Evolutionary conservation across 805 yeast genomes (phyloP), one percentile per base, ranked within the genome.

Genomic region (Suhomyces kilbournensis): DNA sequence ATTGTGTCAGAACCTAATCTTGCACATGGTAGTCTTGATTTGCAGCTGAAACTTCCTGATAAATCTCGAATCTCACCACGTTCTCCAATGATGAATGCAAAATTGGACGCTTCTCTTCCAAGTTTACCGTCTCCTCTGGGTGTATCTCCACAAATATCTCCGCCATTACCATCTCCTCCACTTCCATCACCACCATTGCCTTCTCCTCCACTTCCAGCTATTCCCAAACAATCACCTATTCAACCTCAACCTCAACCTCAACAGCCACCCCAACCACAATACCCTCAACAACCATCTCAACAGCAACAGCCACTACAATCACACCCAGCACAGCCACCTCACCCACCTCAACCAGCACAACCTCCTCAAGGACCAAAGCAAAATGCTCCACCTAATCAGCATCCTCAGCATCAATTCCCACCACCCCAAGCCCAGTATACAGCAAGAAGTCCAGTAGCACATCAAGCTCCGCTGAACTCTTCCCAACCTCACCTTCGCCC

Each of bases 121-220:
- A 47, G 45, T 9, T 26, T 47, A 20, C 45, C 47, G 5, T 19
- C 45, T 2, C 45, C 45, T 42, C 45, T 42, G 45, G 17, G 17
- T 32, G 17, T 14, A 7, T 32, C 35, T 7, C 35, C 35, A 4
- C 35, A 32, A 3, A 32, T 32, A 6, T 14, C 35, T n/a, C 35
- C 35, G 2, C 35, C 35, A 32, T n/a, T 7, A 2, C 30, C 26
- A 23, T 17, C 30, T 20, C 44, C 20, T 20, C 44, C 26, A 38
- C 12, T 38, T 4, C 42, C 42, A 30, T 38, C 42, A 4, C 42
- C 47, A 28, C 23, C 32, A 19, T 17, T 22, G 14, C 12, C 38
- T 10, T 32, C 47, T 14, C 54, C 49, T 12, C 49, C 43, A 19
- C 42, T 23, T 30, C 40, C 47, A 19, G 51, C 49, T 19, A 22